phyloP scores from a whole-genome alignment of 257 asterid species.

The Solanum ossicruentum region DNA sequence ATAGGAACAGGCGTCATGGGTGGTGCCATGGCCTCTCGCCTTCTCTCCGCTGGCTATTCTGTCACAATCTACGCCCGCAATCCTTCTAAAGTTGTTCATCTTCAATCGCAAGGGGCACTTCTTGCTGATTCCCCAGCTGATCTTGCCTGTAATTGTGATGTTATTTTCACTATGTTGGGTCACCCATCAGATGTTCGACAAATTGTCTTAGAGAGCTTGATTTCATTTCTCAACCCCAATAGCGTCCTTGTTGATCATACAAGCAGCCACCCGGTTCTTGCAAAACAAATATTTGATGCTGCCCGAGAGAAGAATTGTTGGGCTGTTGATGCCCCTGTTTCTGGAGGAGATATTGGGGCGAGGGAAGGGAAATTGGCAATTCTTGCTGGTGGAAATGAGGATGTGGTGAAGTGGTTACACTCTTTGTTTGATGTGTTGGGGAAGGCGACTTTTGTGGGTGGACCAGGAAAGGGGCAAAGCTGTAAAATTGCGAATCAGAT shows the following conservation, averaged over 20 bases:
- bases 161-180: slow-evolving; percentile 73
- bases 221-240: slow-evolving; percentile 37
- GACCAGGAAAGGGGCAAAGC: slow-evolving; percentile 76
- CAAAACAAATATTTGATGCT: slow-evolving; percentile 27
- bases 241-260: slow-evolving; percentile 64
- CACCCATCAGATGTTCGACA: slow-evolving; percentile 82
- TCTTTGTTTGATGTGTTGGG: slow-evolving; percentile 64
- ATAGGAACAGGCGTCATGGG: slow-evolving; percentile 93
- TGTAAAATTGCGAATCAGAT: slow-evolving; percentile 83
- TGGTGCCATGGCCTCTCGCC: slow-evolving; percentile 73
- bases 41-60: slow-evolving; percentile 66
- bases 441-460: slow-evolving; percentile 49
- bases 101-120: slow-evolving; percentile 63
- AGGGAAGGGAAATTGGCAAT: slow-evolving; percentile 53
- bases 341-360: slow-evolving; percentile 87
- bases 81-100: slow-evolving; percentile 41
- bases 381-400: slow-evolving; percentile 54
- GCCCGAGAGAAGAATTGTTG: slow-evolving; percentile 34
- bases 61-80: slow-evolving; percentile 62
- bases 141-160: slow-evolving; percentile 38
- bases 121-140: slow-evolving; percentile 34
- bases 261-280: slow-evolving; percentile 63
- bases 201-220: slow-evolving; percentile 34
- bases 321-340: slow-evolving; percentile 75
- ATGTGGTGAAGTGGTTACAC: slow-evolving; percentile 55